Conservation (phyloP, 108 stramenopile genomes). For the Skeletonema costatum region DNA sequence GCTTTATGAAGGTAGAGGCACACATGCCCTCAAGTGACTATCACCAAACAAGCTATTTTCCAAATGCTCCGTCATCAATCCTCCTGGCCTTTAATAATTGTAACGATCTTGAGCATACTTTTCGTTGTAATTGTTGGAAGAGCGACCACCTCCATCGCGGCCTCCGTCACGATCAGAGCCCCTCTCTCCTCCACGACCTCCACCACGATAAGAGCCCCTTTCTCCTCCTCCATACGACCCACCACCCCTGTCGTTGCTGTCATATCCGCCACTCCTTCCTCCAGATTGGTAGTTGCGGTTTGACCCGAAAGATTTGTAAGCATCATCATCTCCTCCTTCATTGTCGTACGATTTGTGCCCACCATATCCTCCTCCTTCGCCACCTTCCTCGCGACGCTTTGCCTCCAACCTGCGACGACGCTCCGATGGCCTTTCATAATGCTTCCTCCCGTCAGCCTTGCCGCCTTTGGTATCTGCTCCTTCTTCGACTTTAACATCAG, state of each 20-base stretch:
- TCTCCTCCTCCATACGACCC: conserved; percentile 30
- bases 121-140: conserved; percentile 21
- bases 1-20: neutral
- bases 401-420: conserved; percentile 46
- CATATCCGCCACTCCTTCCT: conserved; percentile 21
- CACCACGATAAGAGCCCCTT: neutral
- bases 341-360: neutral
- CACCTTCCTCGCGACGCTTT: conserved; percentile 27
- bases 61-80: neutral
- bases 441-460: neutral
- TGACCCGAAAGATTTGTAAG: neutral
- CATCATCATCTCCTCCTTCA: conserved; percentile 8
- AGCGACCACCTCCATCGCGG: conserved; percentile 9
- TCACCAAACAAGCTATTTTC: neutral
- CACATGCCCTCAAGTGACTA: neutral
- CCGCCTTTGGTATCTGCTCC: neutral
- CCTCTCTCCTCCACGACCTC: conserved; percentile 3
- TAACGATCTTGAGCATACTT: conserved; percentile 43
- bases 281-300: neutral
- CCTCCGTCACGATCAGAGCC: conserved; percentile 12
- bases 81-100: conserved; percentile 25
- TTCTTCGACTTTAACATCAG: conserved; percentile 1
- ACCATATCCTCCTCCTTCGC: conserved; percentile 14
- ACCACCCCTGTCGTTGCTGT: conserved; percentile 18
- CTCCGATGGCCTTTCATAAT: conserved; percentile 54